phyloP scores from a whole-genome alignment of 495 filamentous ascomycete genomes.

The Neurospora sp. region DNA sequence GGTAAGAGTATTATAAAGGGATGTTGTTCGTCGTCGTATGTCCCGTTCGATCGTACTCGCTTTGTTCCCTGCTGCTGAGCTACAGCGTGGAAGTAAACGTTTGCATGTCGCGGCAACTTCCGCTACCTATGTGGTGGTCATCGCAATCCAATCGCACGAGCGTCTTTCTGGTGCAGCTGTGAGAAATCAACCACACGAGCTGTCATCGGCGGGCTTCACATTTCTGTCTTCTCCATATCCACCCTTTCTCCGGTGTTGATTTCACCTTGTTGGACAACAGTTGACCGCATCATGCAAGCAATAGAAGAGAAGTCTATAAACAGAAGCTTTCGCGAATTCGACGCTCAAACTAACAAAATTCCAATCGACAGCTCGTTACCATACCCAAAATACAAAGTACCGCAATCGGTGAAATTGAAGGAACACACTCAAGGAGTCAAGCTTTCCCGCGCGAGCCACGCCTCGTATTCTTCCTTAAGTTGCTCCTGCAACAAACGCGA shows the following conservation, averaged over 20 bases:
- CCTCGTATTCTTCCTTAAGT: too few species aligned
- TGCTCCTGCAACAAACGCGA: too few species aligned
- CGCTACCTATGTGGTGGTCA: neutral
- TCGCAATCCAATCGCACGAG: too few species aligned
- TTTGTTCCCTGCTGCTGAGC: neutral
- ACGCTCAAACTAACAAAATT: neutral
- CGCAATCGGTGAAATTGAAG: neutral
- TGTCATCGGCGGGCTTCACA: neutral
- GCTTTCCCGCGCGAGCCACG: neutral
- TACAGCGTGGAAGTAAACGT: neutral
- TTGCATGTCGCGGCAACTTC: neutral
- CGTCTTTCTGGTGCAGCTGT: too few species aligned
- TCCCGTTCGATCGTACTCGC: neutral
- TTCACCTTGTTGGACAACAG: neutral
- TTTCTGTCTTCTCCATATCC: neutral
- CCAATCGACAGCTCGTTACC: neutral
- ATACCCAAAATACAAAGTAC: neutral
- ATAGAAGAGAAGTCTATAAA: neutral
- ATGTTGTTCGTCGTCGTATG: neutral
- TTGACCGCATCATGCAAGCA: neutral
- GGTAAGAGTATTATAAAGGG: neutral
- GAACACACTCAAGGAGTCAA: neutral
- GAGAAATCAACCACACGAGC: neutral
- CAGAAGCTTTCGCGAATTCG: neutral
- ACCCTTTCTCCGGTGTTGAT: neutral